A percentile compares a stretch with the other conserved stretches of the same genome.
These are phyloP conservation scores for Flueggea neowawraea DNA, from an alignment of 441 rosid species.

Conservation along the genomic window DNA sequence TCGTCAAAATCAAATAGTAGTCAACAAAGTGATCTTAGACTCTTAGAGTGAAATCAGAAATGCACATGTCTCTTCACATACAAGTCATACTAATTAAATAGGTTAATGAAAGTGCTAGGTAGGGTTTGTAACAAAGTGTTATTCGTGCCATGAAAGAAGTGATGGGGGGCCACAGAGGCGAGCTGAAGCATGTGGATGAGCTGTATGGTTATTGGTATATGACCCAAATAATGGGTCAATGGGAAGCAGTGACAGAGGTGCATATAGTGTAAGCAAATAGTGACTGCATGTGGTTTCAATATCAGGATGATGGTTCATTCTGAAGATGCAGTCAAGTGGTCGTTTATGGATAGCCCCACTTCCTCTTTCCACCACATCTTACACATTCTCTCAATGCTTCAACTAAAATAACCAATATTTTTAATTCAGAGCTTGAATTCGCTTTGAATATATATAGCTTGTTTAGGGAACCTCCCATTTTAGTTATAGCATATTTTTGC, in stretches of 20 bases:
- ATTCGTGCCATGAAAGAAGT: background rate
- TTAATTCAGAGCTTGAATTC: no score
- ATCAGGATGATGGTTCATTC: slow-evolving; percentile 26
- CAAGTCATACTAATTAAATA: no score
- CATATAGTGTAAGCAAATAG: slow-evolving; percentile 32
- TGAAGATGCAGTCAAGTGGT: slow-evolving; percentile 21
- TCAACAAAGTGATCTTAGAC: no score
- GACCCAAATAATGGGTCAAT: slow-evolving; percentile 36
- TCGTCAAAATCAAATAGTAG: background rate
- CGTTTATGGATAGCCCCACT: slow-evolving; percentile 24
- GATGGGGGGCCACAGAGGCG: slow-evolving; percentile 32
- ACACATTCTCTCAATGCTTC: no score
- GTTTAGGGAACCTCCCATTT: no score
- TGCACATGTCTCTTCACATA: no score
- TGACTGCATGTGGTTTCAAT: slow-evolving; percentile 34
- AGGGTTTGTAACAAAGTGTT: no score
- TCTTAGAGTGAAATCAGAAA: no score
- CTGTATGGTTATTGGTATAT: slow-evolving; percentile 39
- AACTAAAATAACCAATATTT: no score
- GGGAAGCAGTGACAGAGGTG: slow-evolving; percentile 32
- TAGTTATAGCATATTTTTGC: no score
- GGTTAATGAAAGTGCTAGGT: no score
- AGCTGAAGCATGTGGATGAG: slow-evolving; percentile 65
- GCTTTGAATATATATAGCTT: no score
- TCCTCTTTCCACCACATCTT: background rate